Base-by-base conservation (phyloP, 2,329 filamentous ascomycete species). In the Pyrenochaeta sp. region DNA sequence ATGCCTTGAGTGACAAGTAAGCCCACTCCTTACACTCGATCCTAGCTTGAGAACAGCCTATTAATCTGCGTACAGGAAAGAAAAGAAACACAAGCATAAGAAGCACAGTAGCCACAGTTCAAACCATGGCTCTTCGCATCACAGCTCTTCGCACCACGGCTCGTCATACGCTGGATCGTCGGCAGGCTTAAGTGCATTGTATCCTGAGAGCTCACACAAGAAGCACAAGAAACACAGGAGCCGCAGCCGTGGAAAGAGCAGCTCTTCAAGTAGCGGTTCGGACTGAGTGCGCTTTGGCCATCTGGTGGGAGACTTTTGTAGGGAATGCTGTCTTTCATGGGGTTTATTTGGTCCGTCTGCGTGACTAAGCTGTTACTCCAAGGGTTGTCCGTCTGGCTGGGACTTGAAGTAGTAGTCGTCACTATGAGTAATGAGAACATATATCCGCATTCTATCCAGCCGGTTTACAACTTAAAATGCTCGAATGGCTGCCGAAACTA, bases 1-100 rank as follows among this genome's bases (percentile, higher is more conserved):
- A 85, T 54, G 61, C 81, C 32, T 55, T 85, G 6, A 81, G 82
- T 47, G 73, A 77, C 45, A 75, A 77, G 73, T 75, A 67, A 66
- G 69, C 51, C 11, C 12, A 5, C 23, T 10, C n/a, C 17, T n/a
- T 0, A 2, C 6, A 11, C 10, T 9, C 2, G 17, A 7, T 3
- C 11, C n/a, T 11, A 17, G n/a, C 3, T 9, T 4, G 15, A n/a
- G 5, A 23, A 15, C 33, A 7, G 23, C 7, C 15, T 27, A 14
- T 49, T 56, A 14, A 59, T 39, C 5, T 40, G 23, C 20, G 35
- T 7, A 3, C 43, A 67, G 63, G 41, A 68, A 68, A 40, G 68
- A 72, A 32, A 73, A 73, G 61, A 72, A 75, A 51, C 63, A 73
- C 27, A 75, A 75, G 62, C 61, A 75, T 46, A 71, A 73, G 59